Base-by-base conservation (phyloP, 2,329 filamentous ascomycete species). In the Pyrenophora teres region DNA sequence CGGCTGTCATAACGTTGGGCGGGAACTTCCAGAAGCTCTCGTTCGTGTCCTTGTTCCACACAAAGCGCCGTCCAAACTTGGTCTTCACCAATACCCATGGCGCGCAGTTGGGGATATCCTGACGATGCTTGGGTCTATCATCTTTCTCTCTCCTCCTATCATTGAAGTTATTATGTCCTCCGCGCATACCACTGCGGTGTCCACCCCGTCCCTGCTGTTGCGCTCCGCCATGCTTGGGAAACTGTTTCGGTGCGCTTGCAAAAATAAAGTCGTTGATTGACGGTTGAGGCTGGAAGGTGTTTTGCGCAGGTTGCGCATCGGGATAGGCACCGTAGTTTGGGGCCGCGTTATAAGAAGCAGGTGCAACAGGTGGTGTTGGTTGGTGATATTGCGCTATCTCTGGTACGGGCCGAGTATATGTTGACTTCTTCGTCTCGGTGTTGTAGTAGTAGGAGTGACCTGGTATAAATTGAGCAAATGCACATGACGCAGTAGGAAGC, bases 21-120 rank as follows among this genome's bases (percentile, higher is more conserved):
- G 94, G 94, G 64, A 97, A 94, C 66, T 91, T 91, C 94, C 95
- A 99, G 73, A 92, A 92, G 73, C 92, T 97, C 61, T 92, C 83
- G 32, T 93, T 89, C 60, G 93, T 96, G 46, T 83, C 82, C 0
- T 87, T 84, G 62, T 99, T 96, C 77, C 96, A 90, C 2, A 92
- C 92, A 68, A 99, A 99, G 45, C 92, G 84, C 50, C 94, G 82
- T 18, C 90, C 90, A 56, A 93, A 86, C 70, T 91, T 97, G 0
- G 94, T 99, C 70, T 88, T 90, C n/a, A 99, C 90, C 3, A 99
- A 78, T 0, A 96, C 76, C 94, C 94, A 99, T 13, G 92, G 89
- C 63, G 89, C 87, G 64, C 86, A 89, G 2, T 87, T 87, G 0
- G 92, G 92, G 39, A 99, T 94, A 5, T 81, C 70, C 49, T 89